phyloP scores from a whole-genome alignment of 768 basidiomycete genomes.

The Tremella mesenterica region DNA sequence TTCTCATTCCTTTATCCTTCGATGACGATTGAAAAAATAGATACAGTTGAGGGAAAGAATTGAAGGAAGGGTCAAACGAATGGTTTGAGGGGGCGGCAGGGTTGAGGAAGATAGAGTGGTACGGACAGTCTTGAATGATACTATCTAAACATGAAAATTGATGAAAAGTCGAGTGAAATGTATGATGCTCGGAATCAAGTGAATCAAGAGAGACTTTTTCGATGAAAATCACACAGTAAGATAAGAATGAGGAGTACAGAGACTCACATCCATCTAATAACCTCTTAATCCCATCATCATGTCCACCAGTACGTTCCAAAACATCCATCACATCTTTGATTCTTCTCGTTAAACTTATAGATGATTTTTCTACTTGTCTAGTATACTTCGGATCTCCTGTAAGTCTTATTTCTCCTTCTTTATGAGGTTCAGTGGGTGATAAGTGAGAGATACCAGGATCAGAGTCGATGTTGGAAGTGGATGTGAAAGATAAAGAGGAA shows the following conservation, averaged over 20 bases:
- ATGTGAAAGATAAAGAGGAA: background rate
- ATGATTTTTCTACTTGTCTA: background rate
- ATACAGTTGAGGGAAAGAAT: too few relatives aligned
- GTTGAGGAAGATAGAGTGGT: background rate
- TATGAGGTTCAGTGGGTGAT: background rate
- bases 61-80: background rate
- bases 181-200: too few relatives aligned
- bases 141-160: background rate
- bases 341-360: conserved; percentile 1
- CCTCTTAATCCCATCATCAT: conserved; percentile 25
- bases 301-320: conserved; percentile 13
- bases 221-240: too few relatives aligned
- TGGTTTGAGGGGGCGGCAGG: background rate
- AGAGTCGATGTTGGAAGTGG: too few relatives aligned
- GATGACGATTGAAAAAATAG: too few relatives aligned
- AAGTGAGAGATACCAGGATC: background rate
- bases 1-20: too few relatives aligned
- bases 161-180: too few relatives aligned
- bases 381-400: too few relatives aligned
- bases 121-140: background rate
- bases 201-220: too few relatives aligned
- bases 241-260: too few relatives aligned
- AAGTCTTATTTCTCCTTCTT: too few relatives aligned
- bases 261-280: conserved; percentile 30
- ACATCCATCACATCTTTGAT: conserved; percentile 16